Conservation (phyloP, 2,329 filamentous ascomycete species). For the Amauroascus niger region DNA sequence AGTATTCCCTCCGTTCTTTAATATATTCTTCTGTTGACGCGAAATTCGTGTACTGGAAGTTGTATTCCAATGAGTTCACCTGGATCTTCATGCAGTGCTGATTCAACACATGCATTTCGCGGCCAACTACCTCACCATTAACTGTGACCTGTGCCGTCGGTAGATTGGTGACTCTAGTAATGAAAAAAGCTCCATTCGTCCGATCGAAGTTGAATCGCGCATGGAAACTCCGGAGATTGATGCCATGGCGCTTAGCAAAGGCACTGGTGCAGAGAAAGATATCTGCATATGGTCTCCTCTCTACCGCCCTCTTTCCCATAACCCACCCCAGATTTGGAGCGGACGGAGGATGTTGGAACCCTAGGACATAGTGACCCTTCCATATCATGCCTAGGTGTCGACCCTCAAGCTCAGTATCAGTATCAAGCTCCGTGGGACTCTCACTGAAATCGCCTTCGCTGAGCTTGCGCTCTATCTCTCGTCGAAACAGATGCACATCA, state of each 20-base stretch:
- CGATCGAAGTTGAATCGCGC: constrained; percentile 3
- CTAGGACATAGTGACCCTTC: not conserved
- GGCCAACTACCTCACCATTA: not conserved
- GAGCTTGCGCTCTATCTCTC: too few relatives aligned
- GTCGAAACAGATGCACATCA: too few relatives aligned
- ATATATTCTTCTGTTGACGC: not conserved
- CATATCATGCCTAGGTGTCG: too few relatives aligned
- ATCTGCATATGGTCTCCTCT: not conserved
- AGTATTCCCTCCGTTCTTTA: not conserved
- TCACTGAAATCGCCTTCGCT: too few relatives aligned
- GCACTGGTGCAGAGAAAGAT: too few relatives aligned
- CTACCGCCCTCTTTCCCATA: not conserved
- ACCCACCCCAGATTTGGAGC: not conserved
- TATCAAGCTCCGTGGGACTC: too few relatives aligned
- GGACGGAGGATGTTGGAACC: not conserved
- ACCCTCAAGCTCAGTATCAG: too few relatives aligned
- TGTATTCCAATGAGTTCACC: not conserved
- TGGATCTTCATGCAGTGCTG: not conserved
- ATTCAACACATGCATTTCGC: not conserved
- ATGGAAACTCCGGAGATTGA: not conserved
- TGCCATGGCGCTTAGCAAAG: too few relatives aligned
- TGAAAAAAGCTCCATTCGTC: not conserved
- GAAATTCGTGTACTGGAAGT: not conserved
- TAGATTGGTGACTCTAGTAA: not conserved
- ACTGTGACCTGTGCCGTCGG: not conserved